Evolutionary conservation across 345 rosid species (phyloP).

Genomic region (Viola odorata): DNA sequence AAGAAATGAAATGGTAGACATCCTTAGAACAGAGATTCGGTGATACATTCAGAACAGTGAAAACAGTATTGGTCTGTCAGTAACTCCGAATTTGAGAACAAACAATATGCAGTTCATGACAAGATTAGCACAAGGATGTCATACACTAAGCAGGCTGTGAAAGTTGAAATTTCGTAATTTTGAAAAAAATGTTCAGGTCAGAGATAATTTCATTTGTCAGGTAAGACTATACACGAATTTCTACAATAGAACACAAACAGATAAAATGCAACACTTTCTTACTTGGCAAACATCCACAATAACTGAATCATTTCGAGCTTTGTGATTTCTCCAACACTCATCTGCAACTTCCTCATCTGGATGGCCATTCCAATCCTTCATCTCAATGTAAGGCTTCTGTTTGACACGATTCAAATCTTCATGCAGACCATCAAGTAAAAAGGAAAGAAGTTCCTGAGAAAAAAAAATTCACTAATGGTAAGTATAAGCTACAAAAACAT

Average conservation of each 20-base stretch:
- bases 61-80: no score
- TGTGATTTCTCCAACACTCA: slow-evolving; percentile 84
- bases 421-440: slow-evolving; percentile 86
- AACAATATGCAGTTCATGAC: no score
- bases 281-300: slow-evolving; percentile 96
- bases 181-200: no score
- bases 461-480: not conserved
- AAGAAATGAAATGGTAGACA: no score
- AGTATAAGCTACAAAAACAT: no score
- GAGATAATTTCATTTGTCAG: no score
- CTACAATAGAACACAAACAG: not conserved
- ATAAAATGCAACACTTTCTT: slow-evolving; percentile 19
- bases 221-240: not conserved
- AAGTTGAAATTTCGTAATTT: no score
- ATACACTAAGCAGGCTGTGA: no score
- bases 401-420: slow-evolving; percentile 94
- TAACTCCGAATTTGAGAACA: no score
- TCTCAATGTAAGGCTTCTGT: slow-evolving; percentile 79
- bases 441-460: slow-evolving; percentile 79
- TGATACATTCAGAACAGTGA: no score
- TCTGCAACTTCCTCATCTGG: slow-evolving; percentile 88
- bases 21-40: no score
- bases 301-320: slow-evolving; percentile 92
- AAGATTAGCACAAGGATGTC: no score
- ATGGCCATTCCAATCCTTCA: slow-evolving; percentile 67